phyloP scores from a whole-genome alignment of 2,329 filamentous ascomycete species.

The Clonostachys byssicola region DNA sequence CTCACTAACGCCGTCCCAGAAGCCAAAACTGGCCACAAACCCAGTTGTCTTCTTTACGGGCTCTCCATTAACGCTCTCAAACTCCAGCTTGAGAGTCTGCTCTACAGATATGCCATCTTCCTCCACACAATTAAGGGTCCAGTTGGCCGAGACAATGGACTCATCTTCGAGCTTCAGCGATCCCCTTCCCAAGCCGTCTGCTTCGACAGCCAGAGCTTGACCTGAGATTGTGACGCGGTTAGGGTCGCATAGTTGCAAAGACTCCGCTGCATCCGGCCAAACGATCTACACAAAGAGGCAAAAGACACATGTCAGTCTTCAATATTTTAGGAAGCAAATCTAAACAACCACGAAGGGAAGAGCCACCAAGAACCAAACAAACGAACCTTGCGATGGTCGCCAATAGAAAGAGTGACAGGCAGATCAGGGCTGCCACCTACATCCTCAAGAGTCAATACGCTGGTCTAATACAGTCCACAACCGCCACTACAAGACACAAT shows the following conservation, averaged over 20 bases:
- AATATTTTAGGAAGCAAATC: conserved; percentile 3
- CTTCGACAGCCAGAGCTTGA: conserved; percentile 31
- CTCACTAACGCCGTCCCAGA: neutral
- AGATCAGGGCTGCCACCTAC: no score
- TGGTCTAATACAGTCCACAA: no score
- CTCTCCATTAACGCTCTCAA: neutral
- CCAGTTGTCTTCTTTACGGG: neutral
- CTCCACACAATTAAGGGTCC: conserved; percentile 40
- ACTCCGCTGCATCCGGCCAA: conserved; percentile 38
- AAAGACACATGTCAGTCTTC: no score
- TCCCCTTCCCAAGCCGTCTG: conserved; percentile 33
- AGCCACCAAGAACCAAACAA: neutral
- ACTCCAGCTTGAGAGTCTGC: conserved; percentile 1
- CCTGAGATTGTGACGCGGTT: conserved; percentile 43
- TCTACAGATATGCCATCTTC: conserved; percentile 27
- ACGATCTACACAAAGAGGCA: conserved; percentile 20
- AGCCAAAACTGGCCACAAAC: neutral
- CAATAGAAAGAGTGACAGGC: no score
- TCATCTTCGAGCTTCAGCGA: conserved; percentile 30
- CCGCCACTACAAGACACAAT: no score
- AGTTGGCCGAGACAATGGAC: conserved; percentile 33
- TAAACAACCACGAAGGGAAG: neutral
- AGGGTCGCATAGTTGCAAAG: conserved; percentile 29
- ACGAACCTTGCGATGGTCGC: neutral
- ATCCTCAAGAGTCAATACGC: no score